Conservation (phyloP, 2,329 filamentous ascomycete species). For the Fusarium papillatum region DNA sequence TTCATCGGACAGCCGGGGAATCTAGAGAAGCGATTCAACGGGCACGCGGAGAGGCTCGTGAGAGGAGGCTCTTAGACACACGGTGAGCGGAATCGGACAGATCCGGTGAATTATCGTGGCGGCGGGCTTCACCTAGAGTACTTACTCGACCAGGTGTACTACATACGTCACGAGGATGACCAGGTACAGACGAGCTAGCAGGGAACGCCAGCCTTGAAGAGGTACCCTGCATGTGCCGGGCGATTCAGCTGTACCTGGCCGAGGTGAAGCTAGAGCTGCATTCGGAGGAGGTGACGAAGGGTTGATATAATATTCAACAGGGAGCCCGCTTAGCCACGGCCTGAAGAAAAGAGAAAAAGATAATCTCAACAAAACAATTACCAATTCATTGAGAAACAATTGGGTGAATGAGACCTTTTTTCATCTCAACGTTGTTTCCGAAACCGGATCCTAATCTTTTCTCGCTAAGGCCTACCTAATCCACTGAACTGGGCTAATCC, state of each 20-base stretch:
- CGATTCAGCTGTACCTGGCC: slow-evolving; percentile 9
- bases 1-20: slow-evolving; percentile 32
- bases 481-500: not conserved
- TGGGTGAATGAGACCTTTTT: too few relatives aligned
- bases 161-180: slow-evolving; percentile 9
- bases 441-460: slow-evolving; percentile 1
- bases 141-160: not conserved
- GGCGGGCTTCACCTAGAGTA: slow-evolving; percentile 25
- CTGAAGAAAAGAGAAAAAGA: not conserved
- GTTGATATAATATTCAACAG: slow-evolving; percentile 23
- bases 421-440: not conserved
- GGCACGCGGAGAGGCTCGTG: slow-evolving; percentile 35
- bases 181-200: slow-evolving; percentile 5
- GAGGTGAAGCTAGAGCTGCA: slow-evolving; percentile 1
- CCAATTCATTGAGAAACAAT: not conserved
- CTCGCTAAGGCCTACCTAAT: not conserved
- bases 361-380: not conserved
- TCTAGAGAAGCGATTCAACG: slow-evolving; percentile 6
- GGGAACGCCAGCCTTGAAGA: not conserved
- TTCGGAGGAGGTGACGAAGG: slow-evolving; percentile 16
- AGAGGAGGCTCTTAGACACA: not conserved
- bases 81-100: slow-evolving; percentile 19
- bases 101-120: slow-evolving; percentile 45
- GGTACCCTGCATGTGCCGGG: not conserved
- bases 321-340: slow-evolving; percentile 21